A percentile compares a stretch with the other conserved stretches of the same genome.
Conservation (phyloP, 2,329 filamentous ascomycete genomes). For the Lachnellula willkommii region DNA sequence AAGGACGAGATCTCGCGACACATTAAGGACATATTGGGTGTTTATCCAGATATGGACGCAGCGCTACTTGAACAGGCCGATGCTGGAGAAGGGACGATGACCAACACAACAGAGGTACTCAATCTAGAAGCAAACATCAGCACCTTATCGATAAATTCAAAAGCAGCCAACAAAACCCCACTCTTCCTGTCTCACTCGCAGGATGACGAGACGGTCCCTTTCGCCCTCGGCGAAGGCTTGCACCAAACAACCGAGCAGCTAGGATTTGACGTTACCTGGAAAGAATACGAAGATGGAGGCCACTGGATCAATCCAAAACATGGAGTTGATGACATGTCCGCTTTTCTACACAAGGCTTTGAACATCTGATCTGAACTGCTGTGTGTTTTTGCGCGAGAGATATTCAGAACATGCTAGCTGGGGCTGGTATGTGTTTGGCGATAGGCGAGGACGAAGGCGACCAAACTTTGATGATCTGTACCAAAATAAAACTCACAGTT, state of each 20-base stretch:
- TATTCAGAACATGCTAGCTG: no score
- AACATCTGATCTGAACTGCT: no score
- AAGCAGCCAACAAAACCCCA: slow-evolving; percentile 31
- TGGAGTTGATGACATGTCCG: slow-evolving; percentile 36
- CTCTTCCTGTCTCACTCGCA: slow-evolving; percentile 31
- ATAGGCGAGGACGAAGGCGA: no score
- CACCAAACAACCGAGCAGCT: slow-evolving; percentile 1
- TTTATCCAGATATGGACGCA: not conserved
- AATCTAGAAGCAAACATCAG: not conserved
- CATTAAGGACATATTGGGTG: not conserved
- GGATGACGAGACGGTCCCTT: not conserved
- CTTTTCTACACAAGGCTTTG: slow-evolving; percentile 1
- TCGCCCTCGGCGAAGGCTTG: not conserved
- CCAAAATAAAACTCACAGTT: no score
- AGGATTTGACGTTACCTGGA: slow-evolving; percentile 37
- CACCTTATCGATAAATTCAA: not conserved
- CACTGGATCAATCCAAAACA: slow-evolving; percentile 40
- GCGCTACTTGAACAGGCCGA: not conserved
- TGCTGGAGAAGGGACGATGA: not conserved
- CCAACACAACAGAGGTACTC: not conserved
- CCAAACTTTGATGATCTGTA: no score
- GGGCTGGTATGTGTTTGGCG: no score
- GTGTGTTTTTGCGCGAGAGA: no score
- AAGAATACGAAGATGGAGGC: slow-evolving; percentile 37
- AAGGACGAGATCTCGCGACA: not conserved